Conservation (phyloP, 164 flowering plant genomes). For the Annona cherimola region DNA sequence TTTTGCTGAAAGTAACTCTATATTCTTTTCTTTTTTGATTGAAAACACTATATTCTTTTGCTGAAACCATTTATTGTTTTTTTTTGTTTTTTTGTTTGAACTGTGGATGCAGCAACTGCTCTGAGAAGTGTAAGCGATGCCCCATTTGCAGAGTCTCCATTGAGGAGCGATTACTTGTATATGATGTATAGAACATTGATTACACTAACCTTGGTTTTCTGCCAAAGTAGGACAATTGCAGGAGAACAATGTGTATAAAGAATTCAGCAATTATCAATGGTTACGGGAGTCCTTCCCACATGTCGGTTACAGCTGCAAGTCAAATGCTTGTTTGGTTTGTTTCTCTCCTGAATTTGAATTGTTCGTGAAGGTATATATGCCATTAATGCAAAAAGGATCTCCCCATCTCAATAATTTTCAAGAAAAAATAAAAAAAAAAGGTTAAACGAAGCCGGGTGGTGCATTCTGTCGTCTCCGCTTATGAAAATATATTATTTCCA, state of each 20-base stretch:
- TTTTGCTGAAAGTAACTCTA: no score
- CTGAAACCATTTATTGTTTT: neutral
- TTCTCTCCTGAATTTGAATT: no score
- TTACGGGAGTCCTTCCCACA: neutral
- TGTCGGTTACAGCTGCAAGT: no score
- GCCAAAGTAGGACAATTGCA: neutral
- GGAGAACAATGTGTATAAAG: neutral
- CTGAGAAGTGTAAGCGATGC: conserved; percentile 76
- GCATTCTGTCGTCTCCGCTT: no score
- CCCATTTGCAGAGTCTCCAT: conserved; percentile 75
- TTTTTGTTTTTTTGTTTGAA: neutral
- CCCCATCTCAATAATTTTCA: no score
- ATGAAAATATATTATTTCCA: no score
- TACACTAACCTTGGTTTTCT: conserved; percentile 1
- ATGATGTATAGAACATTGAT: conserved; percentile 55
- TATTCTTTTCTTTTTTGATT: no score
- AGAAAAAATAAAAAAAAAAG: no score
- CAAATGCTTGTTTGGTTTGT: no score
- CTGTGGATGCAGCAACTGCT: conserved; percentile 53
- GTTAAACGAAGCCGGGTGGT: no score
- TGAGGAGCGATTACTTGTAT: conserved; percentile 78
- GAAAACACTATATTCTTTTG: neutral
- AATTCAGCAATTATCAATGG: neutral
- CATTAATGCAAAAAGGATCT: no score
- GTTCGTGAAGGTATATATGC: no score